A percentile compares a stretch with the other conserved stretches of the same genome.
Conservation (phyloP, 1,284 basidiomycete species). For the Trichosporon sp. region DNA sequence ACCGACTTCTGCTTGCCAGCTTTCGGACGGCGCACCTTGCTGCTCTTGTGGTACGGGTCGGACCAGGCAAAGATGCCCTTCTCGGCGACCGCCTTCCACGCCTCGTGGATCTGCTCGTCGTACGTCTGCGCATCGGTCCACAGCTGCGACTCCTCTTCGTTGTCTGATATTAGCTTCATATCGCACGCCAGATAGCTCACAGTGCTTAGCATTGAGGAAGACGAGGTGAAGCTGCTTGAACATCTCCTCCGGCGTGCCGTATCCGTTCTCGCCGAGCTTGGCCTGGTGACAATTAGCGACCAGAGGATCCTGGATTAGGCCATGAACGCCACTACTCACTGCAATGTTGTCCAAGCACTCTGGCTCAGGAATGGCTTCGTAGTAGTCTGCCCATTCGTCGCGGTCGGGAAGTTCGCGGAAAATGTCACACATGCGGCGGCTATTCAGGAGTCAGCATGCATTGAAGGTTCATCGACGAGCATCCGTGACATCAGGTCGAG, state of each 20-base stretch:
- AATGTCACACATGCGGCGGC: constrained; percentile 44
- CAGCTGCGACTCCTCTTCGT: constrained; percentile 52
- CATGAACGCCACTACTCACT: constrained; percentile 37
- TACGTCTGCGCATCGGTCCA: constrained; percentile 50
- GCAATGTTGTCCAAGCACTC: constrained; percentile 52
- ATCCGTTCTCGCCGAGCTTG: constrained; percentile 40
- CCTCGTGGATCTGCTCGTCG: constrained; percentile 43
- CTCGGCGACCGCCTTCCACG: constrained; percentile 39
- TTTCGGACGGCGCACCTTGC: constrained; percentile 13
- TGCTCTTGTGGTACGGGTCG: constrained; percentile 33
- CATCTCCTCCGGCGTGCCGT: constrained; percentile 46
- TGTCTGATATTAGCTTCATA: constrained; percentile 41
- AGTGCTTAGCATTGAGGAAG: constrained; percentile 56
- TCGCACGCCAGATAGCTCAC: constrained; percentile 33
- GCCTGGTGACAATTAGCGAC: constrained; percentile 31
- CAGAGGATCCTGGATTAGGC: not conserved
- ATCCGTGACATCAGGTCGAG: not conserved
- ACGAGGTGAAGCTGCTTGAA: constrained; percentile 54
- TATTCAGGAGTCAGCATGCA: constrained; percentile 24
- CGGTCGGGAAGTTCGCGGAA: constrained; percentile 51
- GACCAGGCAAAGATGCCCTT: constrained; percentile 35
- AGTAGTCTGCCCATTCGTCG: constrained; percentile 51
- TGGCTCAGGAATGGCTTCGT: constrained; percentile 53
- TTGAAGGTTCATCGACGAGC: not conserved
- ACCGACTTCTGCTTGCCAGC: constrained; percentile 21